Conservation (phyloP, 208 protist genomes). For the Trypanosoma vivax region DNA sequence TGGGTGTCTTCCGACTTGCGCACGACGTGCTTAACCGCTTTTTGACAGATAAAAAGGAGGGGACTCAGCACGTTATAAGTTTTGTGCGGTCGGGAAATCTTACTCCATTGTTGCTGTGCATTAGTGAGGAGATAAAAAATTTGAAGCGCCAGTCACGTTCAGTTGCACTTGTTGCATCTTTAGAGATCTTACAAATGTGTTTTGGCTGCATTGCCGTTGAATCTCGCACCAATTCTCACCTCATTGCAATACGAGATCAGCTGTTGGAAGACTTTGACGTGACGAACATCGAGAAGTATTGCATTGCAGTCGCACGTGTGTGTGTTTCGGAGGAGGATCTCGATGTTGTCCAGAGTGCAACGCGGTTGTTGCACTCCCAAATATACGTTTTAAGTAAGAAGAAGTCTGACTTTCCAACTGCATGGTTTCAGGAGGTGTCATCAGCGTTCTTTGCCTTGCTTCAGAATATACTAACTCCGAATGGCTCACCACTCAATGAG, state of each 20-base stretch:
- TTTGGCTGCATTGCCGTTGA: slow-evolving; percentile 45
- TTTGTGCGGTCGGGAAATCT: slow-evolving; percentile 61
- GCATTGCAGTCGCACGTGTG: slow-evolving; percentile 44
- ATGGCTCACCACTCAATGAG: slow-evolving; percentile 22
- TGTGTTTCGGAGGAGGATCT: slow-evolving; percentile 44
- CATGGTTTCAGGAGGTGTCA: slow-evolving; percentile 45
- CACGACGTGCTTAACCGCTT: slow-evolving; percentile 34
- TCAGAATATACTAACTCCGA: slow-evolving; percentile 66
- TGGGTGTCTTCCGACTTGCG: slow-evolving; percentile 30
- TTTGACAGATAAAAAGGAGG: slow-evolving; percentile 48
- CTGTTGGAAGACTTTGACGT: slow-evolving; percentile 58
- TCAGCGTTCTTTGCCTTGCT: slow-evolving; percentile 60
- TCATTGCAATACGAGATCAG: slow-evolving; percentile 45
- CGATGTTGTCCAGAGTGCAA: slow-evolving; percentile 48
- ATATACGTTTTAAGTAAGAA: slow-evolving; percentile 35
- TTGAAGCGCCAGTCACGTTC: slow-evolving; percentile 30
- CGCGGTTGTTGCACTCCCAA: slow-evolving; percentile 44
- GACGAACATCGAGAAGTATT: slow-evolving; percentile 53
- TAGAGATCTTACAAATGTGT: slow-evolving; percentile 45
- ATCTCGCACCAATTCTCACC: slow-evolving; percentile 24
- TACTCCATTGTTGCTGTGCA: slow-evolving; percentile 30
- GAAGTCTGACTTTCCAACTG: slow-evolving; percentile 35
- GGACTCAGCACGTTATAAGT: slow-evolving; percentile 39
- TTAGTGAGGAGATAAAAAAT: slow-evolving; percentile 52
- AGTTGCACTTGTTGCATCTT: slow-evolving; percentile 27